Base-by-base conservation (phyloP, 805 yeast genomes). In the Wickerhamiella slavikovae region DNA sequence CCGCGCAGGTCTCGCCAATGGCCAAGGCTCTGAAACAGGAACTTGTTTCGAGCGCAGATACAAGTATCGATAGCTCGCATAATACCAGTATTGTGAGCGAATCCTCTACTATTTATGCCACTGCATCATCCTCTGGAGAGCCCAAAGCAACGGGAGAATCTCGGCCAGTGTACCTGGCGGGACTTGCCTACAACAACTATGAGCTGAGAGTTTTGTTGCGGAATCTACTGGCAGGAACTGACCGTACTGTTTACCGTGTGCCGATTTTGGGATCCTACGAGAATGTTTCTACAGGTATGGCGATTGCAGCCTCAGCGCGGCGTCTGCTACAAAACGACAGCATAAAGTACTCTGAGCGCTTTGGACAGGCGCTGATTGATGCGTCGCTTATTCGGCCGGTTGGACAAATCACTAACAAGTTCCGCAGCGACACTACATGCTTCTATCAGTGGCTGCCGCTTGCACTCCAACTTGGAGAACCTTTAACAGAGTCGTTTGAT, bases 331-430 rank as follows among this genome's bases (percentile, higher is more conserved):
- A 60, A 8, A 53, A 60, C 26, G 43, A 47, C 10, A 62, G 64
- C 40, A 52, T 71, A 16, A 76, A 66, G 12, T 63, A 62, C 39
- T 73, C 78, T 7, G 93, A 80, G 49, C 45, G 45, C 21, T 68
- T 76, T 48, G 93, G 93, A 13, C 85, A 76, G 49, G 78, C 70
- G 38, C 56, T 78, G 36, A 51, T 77, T 9, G 56, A 63, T 20
- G 46, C 61, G 29, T 82, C 77, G 1, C 74, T 65, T 37, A 45
- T 78, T 18, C 57, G 56, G 29, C 58, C 71, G 13, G 68, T 76
- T 17, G 85, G 83, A 2, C 60, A 68, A 26, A 29, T 43, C 15
- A 37, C 45, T 23, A 56, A 49, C 32, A 32, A 33, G 31, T 79
- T 78, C 49, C 74, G 69, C 23, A 75, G 73, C 48, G 67, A 82